Evolutionary conservation across 108 stramenopile species (phyloP).

Genomic region (Nitzschia sp.): DNA sequence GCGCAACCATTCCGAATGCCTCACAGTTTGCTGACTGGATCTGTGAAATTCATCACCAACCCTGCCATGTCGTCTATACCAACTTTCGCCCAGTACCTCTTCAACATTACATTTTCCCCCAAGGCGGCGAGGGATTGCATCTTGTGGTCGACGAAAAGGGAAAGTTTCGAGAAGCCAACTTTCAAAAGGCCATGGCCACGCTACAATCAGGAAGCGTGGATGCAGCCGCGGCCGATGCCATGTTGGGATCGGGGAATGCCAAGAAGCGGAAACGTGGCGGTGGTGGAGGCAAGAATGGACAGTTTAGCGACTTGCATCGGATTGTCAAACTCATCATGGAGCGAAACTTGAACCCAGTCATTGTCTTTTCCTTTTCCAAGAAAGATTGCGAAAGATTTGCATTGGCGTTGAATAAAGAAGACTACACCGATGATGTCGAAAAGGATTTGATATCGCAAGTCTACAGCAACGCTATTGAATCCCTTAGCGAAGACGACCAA

Average conservation of each 20-base stretch:
- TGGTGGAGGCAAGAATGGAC: constrained; percentile 59
- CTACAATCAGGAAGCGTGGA: constrained; percentile 61
- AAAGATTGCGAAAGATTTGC: constrained; percentile 96
- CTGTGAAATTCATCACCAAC: constrained; percentile 95
- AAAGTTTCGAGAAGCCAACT: constrained; percentile 94
- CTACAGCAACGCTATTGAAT: constrained; percentile 94
- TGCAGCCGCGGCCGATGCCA: constrained; percentile 64
- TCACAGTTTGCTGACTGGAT: constrained; percentile 92
- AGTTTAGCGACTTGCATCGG: constrained; percentile 83
- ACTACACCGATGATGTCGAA: constrained; percentile 97
- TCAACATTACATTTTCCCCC: constrained; percentile 97
- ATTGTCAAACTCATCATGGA: constrained; percentile 96
- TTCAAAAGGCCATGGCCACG: constrained; percentile 93
- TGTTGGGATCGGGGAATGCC: constrained; percentile 71
- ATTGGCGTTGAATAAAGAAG: constrained; percentile 85
- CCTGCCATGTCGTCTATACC: constrained; percentile 99
- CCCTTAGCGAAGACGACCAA: constrained; percentile 94
- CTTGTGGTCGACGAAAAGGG: constrained; percentile 98
- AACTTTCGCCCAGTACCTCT: constrained; percentile 98
- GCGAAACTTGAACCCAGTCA: constrained; percentile 94
- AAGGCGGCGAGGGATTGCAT: constrained; percentile 94
- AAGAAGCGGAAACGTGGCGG: constrained; percentile 67
- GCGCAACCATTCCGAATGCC: constrained; percentile 98
- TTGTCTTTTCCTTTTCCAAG: constrained; percentile 98
- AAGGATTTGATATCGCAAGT: constrained; percentile 95